Evolutionary conservation across 305 asterid species (phyloP).

Genomic region (Fraxinus sp.): DNA sequence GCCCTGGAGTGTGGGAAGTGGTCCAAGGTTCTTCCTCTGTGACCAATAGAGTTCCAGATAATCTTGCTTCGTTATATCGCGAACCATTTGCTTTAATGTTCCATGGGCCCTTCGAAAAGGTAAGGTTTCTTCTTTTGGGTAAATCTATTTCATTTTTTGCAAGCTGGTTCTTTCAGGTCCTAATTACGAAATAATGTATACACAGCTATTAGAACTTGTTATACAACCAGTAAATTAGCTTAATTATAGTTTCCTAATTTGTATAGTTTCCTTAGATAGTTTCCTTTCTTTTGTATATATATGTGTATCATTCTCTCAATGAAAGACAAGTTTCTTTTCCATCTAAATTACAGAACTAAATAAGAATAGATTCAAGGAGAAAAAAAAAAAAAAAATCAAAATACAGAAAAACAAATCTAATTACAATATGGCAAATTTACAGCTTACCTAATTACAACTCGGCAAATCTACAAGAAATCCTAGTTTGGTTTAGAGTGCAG

Average conservation of each 20-base stretch:
- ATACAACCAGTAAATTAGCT: too few species aligned
- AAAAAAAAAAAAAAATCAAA: not conserved
- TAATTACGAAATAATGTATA: not conserved
- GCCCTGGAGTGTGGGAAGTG: constrained; percentile 79
- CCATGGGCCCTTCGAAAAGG: constrained; percentile 93
- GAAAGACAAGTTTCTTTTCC: too few species aligned
- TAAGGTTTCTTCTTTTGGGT: constrained; percentile 21
- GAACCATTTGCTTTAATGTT: constrained; percentile 89
- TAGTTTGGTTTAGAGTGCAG: not conserved
- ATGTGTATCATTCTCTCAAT: too few species aligned
- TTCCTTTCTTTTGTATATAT: too few species aligned
- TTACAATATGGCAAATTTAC: not conserved
- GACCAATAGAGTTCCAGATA: constrained; percentile 60
- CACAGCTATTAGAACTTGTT: not conserved
- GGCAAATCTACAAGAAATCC: not conserved
- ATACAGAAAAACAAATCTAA: not conserved
- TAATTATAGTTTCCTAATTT: too few species aligned
- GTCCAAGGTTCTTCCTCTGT: constrained; percentile 68
- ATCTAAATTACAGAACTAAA: not conserved
- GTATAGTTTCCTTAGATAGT: too few species aligned
- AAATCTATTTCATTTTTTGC: not conserved
- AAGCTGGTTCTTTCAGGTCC: constrained; percentile 10
- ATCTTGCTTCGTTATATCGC: constrained; percentile 94
- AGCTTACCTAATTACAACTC: not conserved
- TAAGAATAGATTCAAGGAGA: not conserved